Evolutionary conservation across 2,329 filamentous ascomycete species (phyloP), one percentile per base, ranked within the genome.

Genomic region (Torrubiella hemipterigena): DNA sequence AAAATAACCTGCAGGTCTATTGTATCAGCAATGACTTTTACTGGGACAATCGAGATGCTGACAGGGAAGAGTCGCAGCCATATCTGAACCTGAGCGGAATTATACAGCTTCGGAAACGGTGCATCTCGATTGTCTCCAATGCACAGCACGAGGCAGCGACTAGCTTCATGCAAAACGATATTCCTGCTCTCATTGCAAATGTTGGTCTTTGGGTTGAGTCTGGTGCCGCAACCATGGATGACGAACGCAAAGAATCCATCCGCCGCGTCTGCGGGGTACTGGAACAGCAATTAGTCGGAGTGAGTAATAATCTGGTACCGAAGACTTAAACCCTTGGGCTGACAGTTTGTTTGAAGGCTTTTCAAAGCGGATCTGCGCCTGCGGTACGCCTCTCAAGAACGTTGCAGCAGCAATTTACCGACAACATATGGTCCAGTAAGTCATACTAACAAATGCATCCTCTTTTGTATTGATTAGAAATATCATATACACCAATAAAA

Each of bases 1-100:
- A 28, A 6, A 40, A 38, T 16, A 24, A 36, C 3, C 37, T 60
- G 18, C 42, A 40, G 4, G 50, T 61, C 5, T 65, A 65, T 36
- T 66, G 61, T 30, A 54, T 60, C 8, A 62, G 62, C 41, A 67
- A 66, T 37, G 46, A 31, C 1, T 35, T 52, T 3, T 67, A 67
- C 41, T 57, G 56, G 57, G 38, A 52, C 0, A 22, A 56, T 16
- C 51, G 61, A 4, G 16, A 45, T 1, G 23, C 34, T 4, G 39
- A 49, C 2, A 45, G 26, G 12, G 36, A 40, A 5, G 32, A 26
- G 5, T 45, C 54, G 4, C 34, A 47, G 14, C 51, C 49, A 0
- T 45, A 44, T n/a, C 51, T 67, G 3, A 13, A 42, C 0, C 42
- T 65, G 5, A 65, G 61, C 30, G 61, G 61, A 0, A 61, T 67